Base-by-base conservation (phyloP, 176 grass and related monocot genomes). In the Cocos nucifera region DNA sequence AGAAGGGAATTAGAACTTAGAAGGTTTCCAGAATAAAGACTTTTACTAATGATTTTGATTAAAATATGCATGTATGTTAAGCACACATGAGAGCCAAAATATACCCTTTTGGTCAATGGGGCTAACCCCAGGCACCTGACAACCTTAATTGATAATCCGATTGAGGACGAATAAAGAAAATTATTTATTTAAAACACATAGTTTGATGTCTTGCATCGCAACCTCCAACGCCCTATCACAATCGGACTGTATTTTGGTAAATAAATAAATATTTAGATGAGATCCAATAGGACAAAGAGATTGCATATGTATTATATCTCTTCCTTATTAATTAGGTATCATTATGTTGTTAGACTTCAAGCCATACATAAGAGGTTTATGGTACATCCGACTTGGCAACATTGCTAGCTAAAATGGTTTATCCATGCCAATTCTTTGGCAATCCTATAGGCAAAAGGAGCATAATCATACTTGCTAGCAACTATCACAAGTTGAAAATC, bases 1-100 rank as follows among this genome's bases (percentile, higher is more conserved):
- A 64, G 73, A 77, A 83, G 72, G 52, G 74, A 79, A 79, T 79
- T 79, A 73, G 71, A 54, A 62, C 69, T 78, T 64, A 66, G 76
- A 82, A 56, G 51, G 58, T 56, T 73, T 78, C 49, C 62, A 53
- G 56, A 6, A 52, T 29, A 53, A 52, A 2, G 24, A 50, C 65
- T 71, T 79, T 70, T 79, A 74, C 60, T 75, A 71, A 79, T 57
- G 50, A 50, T 30, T 65, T 39, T 67, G 60, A 73, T 44, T 44
- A 44, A 14, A 44, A 44, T 44, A 44, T 14, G 35, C 14, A 12
- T 14, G 0, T 44, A 44, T 44, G 14, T 44, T 44, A 44, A 44
- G 49, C 18, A 19, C 57, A 30, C 57, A 71, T 27, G 30, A 17
- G 65, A 57, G 66, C 15, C 16, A 58, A 78, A 64, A 54, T 64